Conservation (phyloP, 1,139 yeast genomes). For the Geotrichum cucujoidarum region DNA sequence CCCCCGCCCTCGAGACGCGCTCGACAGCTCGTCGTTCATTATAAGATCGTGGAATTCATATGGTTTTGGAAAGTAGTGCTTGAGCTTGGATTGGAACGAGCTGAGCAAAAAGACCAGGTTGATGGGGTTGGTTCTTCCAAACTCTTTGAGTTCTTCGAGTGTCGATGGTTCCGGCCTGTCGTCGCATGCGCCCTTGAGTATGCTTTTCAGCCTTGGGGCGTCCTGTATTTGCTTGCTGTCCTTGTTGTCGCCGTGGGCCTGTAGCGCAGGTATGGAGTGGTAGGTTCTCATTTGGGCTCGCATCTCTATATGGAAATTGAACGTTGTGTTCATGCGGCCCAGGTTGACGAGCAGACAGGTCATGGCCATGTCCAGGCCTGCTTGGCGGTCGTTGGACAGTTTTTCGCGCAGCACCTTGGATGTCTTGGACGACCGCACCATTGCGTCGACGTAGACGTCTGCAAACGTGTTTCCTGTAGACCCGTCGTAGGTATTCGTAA, state of each 20-base stretch:
- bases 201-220: constrained; percentile 87
- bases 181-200: constrained; percentile 72
- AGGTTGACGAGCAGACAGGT: constrained; percentile 83
- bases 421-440: constrained; percentile 78
- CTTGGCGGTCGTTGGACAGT: constrained; percentile 47
- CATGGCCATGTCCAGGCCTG: constrained; percentile 77
- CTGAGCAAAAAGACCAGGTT: constrained; percentile 72
- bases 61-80: constrained; percentile 38
- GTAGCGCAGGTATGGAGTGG: constrained; percentile 88
- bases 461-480: constrained; percentile 54
- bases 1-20: constrained; percentile 61
- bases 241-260: constrained; percentile 52
- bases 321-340: constrained; percentile 92
- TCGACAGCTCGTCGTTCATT: constrained; percentile 48
- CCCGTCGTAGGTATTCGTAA: constrained; percentile 53
- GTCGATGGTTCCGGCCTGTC: constrained; percentile 50
- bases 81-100: constrained; percentile 52
- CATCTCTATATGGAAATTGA: constrained; percentile 96
- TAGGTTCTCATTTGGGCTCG: constrained; percentile 86
- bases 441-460: constrained; percentile 75
- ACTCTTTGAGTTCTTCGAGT: constrained; percentile 44
- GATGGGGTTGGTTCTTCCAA: constrained; percentile 59
- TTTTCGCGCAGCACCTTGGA: constrained; percentile 79
- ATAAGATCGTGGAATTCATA: constrained; percentile 59
- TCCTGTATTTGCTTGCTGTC: constrained; percentile 80